Conservation (phyloP, 495 filamentous ascomycete species). For the Podospora tetraspora region DNA sequence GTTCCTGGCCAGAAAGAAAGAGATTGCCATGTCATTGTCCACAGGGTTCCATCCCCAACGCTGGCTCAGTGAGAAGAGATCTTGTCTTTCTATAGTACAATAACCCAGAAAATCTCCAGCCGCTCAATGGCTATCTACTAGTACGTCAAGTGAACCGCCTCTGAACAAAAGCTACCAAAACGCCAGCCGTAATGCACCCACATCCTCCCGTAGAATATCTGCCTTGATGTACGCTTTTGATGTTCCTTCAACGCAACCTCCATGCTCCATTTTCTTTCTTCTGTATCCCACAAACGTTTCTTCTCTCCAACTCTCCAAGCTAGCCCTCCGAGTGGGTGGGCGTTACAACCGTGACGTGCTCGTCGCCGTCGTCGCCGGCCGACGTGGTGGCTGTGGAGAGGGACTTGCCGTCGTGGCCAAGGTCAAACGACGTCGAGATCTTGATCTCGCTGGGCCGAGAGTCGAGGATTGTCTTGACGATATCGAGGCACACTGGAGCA, state of each 20-base stretch:
- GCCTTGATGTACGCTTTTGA: neutral
- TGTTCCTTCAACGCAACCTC: too few relatives aligned
- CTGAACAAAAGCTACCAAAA: too few relatives aligned
- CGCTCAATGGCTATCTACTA: neutral
- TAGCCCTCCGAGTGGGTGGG: neutral
- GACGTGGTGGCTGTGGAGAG: neutral
- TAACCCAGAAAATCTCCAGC: too few relatives aligned
- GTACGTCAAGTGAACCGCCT: neutral
- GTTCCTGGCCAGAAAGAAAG: too few relatives aligned
- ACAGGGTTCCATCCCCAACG: too few relatives aligned
- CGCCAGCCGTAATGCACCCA: neutral
- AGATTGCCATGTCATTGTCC: too few relatives aligned
- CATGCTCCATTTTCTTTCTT: neutral
- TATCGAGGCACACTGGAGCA: constrained; percentile 17
- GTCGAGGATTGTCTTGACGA: constrained; percentile 14
- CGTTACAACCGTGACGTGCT: neutral
- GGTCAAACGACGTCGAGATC: neutral
- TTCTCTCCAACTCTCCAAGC: neutral
- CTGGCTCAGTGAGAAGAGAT: too few relatives aligned
- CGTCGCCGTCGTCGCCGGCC: neutral
- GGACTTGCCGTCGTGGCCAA: neutral
- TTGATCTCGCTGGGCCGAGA: neutral
- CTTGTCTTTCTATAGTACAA: too few relatives aligned
- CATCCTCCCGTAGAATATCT: neutral
- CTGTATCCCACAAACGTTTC: too few relatives aligned